Base-by-base conservation (phyloP, 192 early-diverging fungal genomes). In the Coemansia sp. region DNA sequence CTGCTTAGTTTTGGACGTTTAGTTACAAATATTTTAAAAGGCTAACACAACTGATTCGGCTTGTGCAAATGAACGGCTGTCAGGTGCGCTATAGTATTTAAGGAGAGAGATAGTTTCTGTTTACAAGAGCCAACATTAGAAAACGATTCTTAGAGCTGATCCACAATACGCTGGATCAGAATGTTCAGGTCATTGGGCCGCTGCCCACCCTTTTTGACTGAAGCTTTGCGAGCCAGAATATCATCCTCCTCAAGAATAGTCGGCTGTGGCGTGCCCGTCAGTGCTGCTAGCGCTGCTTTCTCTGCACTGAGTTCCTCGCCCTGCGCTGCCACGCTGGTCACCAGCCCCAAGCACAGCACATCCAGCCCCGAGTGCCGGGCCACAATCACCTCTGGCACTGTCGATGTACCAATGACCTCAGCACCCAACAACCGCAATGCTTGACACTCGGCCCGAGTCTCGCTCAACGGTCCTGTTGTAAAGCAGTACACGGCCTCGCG, bases 401-500 rank as follows among this genome's bases (percentile, higher is more conserved):
- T 95, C 14, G 88, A 90, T 88, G 95, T 93, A 19, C 94, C 94
- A 10, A 97, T 89, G 47, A 86, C 86, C 73, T 95, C 94, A 11
- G 85, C 93, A 29, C 92, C 92, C 17, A 90, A 68, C 8, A 27
- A 17, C 7, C 84, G 82, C 62, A 97, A 77, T 63, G 87, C 87
- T 35, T 89, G 62, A 57, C 88, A 86, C 69, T 97, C 95, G 1
- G 93, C 91, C 52, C 90, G 79, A 3, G 92, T 91, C 73, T 97
- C 95, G 64, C 90, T 95, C n/a, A 84, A 86, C n/a, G 95, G 95
- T 0, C 95, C 95, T n/a, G 90, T 78, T 6, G 94, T 91, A 67
- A 90, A 90, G 64, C 75, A 81, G 65, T 93, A 94, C 8, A 91
- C 79, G 57, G 92, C 94, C 72, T 96, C 94, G 32, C 88, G 84